phyloP scores from a whole-genome alignment of 1,284 basidiomycete species.

The Pisolithus thermaeus region DNA sequence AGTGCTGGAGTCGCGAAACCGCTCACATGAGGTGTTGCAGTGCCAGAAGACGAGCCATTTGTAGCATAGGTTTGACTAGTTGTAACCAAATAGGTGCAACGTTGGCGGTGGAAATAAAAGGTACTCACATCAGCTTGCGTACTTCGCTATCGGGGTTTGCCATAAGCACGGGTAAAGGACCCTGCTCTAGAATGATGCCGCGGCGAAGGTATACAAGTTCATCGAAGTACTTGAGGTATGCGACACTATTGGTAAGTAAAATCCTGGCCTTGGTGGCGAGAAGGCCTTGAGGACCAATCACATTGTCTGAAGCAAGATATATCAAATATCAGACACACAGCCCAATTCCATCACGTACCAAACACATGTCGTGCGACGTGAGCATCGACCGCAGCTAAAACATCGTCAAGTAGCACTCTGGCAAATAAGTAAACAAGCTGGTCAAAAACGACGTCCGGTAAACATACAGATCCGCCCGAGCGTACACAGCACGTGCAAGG shows the following conservation, averaged over 20 bases:
- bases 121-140: conserved; percentile 72
- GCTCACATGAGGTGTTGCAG: conserved; percentile 48
- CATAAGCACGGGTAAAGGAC: conserved; percentile 63
- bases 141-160: conserved; percentile 65
- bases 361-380: conserved; percentile 68
- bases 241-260: conserved; percentile 86
- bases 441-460: too few species aligned
- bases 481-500: conserved; percentile 45
- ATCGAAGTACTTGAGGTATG: conserved; percentile 80
- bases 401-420: conserved; percentile 30
- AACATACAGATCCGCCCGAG: conserved; percentile 47
- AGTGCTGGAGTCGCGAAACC: conserved; percentile 36
- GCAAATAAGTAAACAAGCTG: background rate
- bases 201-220: conserved; percentile 75
- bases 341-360: conserved; percentile 31
- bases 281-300: conserved; percentile 86
- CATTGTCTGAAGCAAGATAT: conserved; percentile 54
- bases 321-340: conserved; percentile 3
- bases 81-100: background rate
- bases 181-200: conserved; percentile 81
- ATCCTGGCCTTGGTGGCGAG: conserved; percentile 84
- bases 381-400: conserved; percentile 59
- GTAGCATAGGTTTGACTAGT: conserved; percentile 21
- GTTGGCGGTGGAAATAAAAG: background rate
- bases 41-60: conserved; percentile 35